Base-by-base conservation (phyloP, 148 eudicot species). In the Suaeda aralocaspica region DNA sequence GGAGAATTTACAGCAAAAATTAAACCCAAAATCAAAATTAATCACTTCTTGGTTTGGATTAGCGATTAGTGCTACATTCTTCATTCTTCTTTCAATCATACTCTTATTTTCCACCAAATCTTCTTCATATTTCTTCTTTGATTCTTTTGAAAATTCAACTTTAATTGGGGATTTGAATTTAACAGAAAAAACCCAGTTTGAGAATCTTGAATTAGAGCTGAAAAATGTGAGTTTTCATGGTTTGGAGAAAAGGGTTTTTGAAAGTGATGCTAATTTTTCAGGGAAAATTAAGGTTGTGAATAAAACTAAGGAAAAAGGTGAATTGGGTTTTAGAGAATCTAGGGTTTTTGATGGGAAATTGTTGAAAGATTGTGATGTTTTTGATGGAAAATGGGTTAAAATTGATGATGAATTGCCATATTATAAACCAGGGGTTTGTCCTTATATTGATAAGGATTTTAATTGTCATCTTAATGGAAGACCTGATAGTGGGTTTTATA, bases 331-430 rank as follows among this genome's bases (percentile, higher is more conserved):
- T 11, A 50, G 46, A 61, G 33, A 24, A 30, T 10, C 9, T 41
- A 8, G 42, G 39, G 29, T 1, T 75, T 42, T 28, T 59, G 56
- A 26, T 75, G 44, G 31, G 31, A 39, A 25, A 8, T 24, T 62
- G 57, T 11, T 15, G 45, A 65, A 42, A 31, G 67, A 73, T 11
- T 93, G 98, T 85, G 89, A 93, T 76, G 73, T 88, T 7, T 93
- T 74, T 81, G 79, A 88, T 81, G 98, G 98, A 10, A 82, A 78
- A 77, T 93, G 96, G 98, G 92, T 86, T 22, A 87, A 78, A 64
- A n/a, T n/a, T n/a, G 88, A 93, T 77, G 82, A 88, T 41, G 63
- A 71, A 29, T 80, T 77, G 67, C 92, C 96, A 31, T 80, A 82
- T 73, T 93, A 93, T 69, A 84, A 83, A 29, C 83, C 84, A 13